phyloP scores from a whole-genome alignment of 2,329 filamentous ascomycete genomes.

The Fusarium guadeloupense region DNA sequence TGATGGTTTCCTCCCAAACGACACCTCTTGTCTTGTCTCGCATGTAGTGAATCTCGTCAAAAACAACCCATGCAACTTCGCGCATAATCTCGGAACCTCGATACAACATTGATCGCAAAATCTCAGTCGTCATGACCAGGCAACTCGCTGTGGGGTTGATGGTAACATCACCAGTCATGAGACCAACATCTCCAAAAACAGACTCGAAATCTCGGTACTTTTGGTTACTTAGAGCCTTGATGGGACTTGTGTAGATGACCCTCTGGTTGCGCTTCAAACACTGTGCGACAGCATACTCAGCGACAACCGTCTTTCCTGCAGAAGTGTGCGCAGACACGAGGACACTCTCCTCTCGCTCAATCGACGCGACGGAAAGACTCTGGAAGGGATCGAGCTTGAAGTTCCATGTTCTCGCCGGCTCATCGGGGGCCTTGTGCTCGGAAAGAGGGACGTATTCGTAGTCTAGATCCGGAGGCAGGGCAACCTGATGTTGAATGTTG shows the following conservation, averaged over 20 bases:
- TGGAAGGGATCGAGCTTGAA: slow-evolving; percentile 99
- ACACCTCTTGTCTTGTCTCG: slow-evolving; percentile 93
- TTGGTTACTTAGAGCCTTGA: slow-evolving; percentile 98
- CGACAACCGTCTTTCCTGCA: slow-evolving; percentile 97
- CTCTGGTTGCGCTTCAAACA: slow-evolving; percentile 97
- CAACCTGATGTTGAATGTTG: slow-evolving; percentile 98
- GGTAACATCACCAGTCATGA: slow-evolving; percentile 99
- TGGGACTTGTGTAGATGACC: slow-evolving; percentile 98
- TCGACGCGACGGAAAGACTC: slow-evolving; percentile 91
- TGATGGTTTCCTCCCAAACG: slow-evolving; percentile 99
- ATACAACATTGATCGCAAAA: slow-evolving; percentile 98
- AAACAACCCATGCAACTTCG: slow-evolving; percentile 97
- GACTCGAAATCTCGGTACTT: slow-evolving; percentile 97
- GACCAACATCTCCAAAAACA: slow-evolving; percentile 94
- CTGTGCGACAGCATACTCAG: slow-evolving; percentile 97
- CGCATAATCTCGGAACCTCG: slow-evolving; percentile 99
- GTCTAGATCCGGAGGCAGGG: slow-evolving; percentile 90
- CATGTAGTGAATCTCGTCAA: slow-evolving; percentile 99
- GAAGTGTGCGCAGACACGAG: slow-evolving; percentile 96
- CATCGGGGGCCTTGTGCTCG: slow-evolving; percentile 87
- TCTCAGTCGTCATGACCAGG: slow-evolving; percentile 99
- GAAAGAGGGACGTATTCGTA: slow-evolving; percentile 96
- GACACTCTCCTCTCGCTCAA: slow-evolving; percentile 95
- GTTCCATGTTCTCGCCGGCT: slow-evolving; percentile 83
- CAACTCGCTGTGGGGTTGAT: slow-evolving; percentile 99